A percentile compares a stretch with the other conserved stretches of the same genome.
phyloP scores from a whole-genome alignment of 2,329 filamentous ascomycete species.

The Samsoniella hepiali region DNA sequence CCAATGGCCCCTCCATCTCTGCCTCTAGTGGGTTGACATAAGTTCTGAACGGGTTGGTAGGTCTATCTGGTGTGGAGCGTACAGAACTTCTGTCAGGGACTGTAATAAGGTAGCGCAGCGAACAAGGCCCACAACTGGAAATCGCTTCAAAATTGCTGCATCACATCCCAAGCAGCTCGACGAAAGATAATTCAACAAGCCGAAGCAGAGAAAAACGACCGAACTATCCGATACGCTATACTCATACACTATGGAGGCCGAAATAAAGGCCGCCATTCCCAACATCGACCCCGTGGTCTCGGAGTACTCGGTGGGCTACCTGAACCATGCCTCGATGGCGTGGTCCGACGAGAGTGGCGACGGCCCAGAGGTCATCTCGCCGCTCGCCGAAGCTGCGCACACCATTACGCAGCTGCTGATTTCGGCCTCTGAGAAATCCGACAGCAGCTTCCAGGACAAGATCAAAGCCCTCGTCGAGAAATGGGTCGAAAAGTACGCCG shows the following conservation, averaged over 20 bases:
- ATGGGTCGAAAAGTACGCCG: constrained; percentile 80
- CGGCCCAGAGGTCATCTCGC: constrained; percentile 55
- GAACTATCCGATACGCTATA: neutral
- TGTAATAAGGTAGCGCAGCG: neutral
- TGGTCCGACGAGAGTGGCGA: constrained; percentile 71
- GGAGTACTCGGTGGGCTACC: constrained; percentile 90
- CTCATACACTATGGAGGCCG: constrained; percentile 67
- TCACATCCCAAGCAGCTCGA: neutral
- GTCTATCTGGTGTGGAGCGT: too few species aligned
- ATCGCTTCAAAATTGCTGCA: constrained; percentile 17
- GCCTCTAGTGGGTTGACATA: too few species aligned
- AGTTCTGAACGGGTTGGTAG: too few species aligned
- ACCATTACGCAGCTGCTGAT: constrained; percentile 84
- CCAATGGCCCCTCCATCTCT: neutral
- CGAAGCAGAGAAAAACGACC: neutral
- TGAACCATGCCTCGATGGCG: constrained; percentile 85
- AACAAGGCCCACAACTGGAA: constrained; percentile 10
- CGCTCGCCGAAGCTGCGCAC: constrained; percentile 78
- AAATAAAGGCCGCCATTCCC: constrained; percentile 80
- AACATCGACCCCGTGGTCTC: constrained; percentile 85
- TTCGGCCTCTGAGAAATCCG: constrained; percentile 83
- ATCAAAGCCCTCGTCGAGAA: constrained; percentile 83
- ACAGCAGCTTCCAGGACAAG: constrained; percentile 66
- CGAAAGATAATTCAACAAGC: neutral
- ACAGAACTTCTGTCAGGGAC: too few species aligned